Conservation (phyloP, 1,284 basidiomycete genomes). For the Microbotryum intermedium region DNA sequence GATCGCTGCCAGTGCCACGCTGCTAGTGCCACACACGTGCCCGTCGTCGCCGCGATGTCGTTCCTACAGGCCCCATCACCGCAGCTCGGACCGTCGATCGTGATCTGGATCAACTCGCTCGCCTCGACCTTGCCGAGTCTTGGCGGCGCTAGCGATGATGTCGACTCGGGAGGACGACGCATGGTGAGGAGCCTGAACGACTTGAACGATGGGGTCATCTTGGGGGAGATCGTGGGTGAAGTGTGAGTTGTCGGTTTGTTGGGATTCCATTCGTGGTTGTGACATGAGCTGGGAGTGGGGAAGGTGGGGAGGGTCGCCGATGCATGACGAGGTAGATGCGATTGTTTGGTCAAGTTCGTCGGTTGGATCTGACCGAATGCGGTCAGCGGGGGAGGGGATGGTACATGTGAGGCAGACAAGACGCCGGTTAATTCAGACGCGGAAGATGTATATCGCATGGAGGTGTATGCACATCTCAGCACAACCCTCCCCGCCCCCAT, state of each 20-base stretch:
- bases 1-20: too few species aligned
- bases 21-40: too few species aligned
- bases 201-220: constrained; percentile 15
- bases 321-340: background rate
- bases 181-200: background rate
- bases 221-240: constrained; percentile 8
- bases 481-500: background rate
- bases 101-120: constrained; percentile 1
- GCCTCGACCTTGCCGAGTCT: background rate
- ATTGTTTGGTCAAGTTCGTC: background rate
- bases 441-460: background rate
- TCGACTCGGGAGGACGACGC: background rate
- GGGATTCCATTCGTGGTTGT: background rate
- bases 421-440: background rate
- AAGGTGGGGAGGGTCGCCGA: background rate
- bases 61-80: background rate
- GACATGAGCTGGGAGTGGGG: background rate
- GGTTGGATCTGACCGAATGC: background rate
- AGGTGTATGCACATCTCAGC: too few species aligned
- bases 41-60: too few species aligned
- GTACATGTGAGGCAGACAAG: background rate
- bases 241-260: constrained; percentile 4
- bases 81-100: background rate
- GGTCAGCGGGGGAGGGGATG: background rate
- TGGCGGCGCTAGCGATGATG: background rate